Conservation (phyloP, 2,329 filamentous ascomycete species). For the Aspergillus flavus region DNA sequence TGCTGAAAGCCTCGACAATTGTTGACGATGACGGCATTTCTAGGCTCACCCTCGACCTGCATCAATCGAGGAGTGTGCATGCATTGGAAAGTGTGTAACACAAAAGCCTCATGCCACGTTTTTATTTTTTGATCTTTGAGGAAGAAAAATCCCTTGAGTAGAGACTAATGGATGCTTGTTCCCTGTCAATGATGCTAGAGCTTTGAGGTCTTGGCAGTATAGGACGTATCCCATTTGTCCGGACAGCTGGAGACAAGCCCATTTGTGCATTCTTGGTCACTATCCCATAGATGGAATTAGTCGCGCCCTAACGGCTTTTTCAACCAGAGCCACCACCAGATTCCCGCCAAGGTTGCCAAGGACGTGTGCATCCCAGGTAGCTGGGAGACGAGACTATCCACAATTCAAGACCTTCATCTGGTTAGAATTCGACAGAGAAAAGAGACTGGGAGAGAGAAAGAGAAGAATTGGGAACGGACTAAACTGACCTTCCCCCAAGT, state of each 20-base stretch:
- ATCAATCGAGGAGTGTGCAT: conserved; percentile 13
- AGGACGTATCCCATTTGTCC: not conserved
- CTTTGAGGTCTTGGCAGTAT: not conserved
- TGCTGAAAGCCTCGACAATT: not conserved
- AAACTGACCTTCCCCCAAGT: conserved; percentile 3
- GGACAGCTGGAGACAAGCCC: conserved; percentile 1
- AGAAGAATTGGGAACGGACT: not conserved
- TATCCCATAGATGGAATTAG: not conserved
- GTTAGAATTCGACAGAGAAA: not conserved
- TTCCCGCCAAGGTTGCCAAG: not conserved
- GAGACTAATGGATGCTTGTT: not conserved
- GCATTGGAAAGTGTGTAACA: conserved; percentile 9
- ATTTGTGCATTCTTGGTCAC: not conserved
- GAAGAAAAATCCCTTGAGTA: not conserved
- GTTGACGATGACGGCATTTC: not conserved
- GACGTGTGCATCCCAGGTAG: not conserved
- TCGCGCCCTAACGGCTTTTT: not conserved
- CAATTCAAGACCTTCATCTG: not conserved
- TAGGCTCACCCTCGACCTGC: conserved; percentile 11
- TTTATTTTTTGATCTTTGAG: not conserved
- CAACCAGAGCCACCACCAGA: not conserved
- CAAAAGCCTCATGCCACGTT: conserved; percentile 20
- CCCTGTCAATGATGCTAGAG: not conserved
- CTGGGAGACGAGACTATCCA: not conserved
- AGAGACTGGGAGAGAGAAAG: not conserved